Evolutionary conservation across 306 rosid species (phyloP), one percentile per base, ranked within the genome.

Genomic region (Gastrolobium villosum): DNA sequence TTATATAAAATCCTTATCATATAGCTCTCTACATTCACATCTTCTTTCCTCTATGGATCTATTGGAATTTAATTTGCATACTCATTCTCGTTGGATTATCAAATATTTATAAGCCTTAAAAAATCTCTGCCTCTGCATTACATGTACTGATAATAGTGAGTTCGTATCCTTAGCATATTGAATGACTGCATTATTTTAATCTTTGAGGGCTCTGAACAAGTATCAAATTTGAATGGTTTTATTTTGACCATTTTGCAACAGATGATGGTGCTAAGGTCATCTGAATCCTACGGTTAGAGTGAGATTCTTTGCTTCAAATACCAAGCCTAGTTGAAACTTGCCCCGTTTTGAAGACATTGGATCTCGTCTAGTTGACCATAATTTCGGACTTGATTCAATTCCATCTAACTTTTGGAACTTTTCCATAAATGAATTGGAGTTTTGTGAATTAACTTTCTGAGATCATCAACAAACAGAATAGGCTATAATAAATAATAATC

Each of bases 51-150:
- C 7, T 60, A 26, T 61, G 30, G 14, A 37, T 48, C 6, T 70
- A 37, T 37, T 34, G 82, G 26, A 46, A 78, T 77, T 8, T 44
- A 59, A 55, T 55, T 55, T 69, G 62, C n/a, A 10, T 45, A 45
- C 37, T 55, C 61, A 15, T 68, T 46, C 50, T 60, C 3, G 1
- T 43, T 32, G 53, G 37, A 54, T 11, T 30, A 32, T 31, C 57
- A 40, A 30, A 65, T 76, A 53, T 69, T 68, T 39, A 20, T 4
- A 20, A 53, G 45, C 56, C 20, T 53, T 40, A 34, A 76, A 40
- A 62, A 10, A 4, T 32, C 67, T 36, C 31, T 63, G 13, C 1
- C 32, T 46, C 6, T 57, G 7, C 53, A 54, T 53, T 5, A 44
- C 9, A 35, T 32, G 20, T 3, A n/a, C 13, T 14, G 6, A 30